phyloP scores from a whole-genome alignment of 768 basidiomycete species.

The Krasilnikovozyma curviuscula region DNA sequence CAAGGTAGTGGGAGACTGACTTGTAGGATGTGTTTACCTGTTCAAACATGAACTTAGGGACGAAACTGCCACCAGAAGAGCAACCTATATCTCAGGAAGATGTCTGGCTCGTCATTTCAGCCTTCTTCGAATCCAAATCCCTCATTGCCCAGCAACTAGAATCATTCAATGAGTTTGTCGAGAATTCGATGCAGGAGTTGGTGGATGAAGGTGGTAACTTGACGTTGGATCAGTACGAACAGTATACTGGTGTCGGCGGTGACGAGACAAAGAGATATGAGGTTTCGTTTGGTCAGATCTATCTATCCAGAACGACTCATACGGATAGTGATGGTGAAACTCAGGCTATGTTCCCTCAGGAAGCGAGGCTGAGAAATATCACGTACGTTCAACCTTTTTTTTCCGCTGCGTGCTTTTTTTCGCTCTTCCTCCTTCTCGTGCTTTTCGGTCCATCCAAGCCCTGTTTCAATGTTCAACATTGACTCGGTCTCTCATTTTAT shows the following conservation, averaged over 20 bases:
- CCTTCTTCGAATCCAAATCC: slow-evolving; percentile 93
- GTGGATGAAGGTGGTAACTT: slow-evolving; percentile 93
- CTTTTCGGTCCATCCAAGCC: background rate
- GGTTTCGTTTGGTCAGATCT: slow-evolving; percentile 94
- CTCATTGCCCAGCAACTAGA: slow-evolving; percentile 94
- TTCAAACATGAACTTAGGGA: too few relatives aligned
- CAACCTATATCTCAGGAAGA: slow-evolving; percentile 19
- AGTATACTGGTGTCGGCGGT: slow-evolving; percentile 73
- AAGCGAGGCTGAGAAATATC: slow-evolving; percentile 79
- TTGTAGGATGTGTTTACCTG: too few relatives aligned
- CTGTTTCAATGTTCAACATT: background rate
- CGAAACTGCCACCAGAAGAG: slow-evolving; percentile 3
- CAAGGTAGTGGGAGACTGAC: too few relatives aligned
- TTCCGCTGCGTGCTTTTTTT: background rate
- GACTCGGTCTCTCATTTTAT: background rate
- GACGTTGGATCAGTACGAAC: slow-evolving; percentile 87
- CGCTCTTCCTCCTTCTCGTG: background rate
- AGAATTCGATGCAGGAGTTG: slow-evolving; percentile 97
- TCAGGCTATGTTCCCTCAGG: slow-evolving; percentile 86
- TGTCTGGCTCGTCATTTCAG: slow-evolving; percentile 53
- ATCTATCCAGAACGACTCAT: slow-evolving; percentile 80
- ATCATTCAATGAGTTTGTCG: slow-evolving; percentile 96
- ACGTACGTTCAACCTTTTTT: slow-evolving; percentile 31
- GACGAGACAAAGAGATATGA: slow-evolving; percentile 43
- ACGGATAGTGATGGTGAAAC: slow-evolving; percentile 91